Percentiles rank a stretch among this genome's conserved stretches.
Evolutionary conservation across 2,329 filamentous ascomycete species (phyloP).

Genomic region (Diaporthe ampelina): DNA sequence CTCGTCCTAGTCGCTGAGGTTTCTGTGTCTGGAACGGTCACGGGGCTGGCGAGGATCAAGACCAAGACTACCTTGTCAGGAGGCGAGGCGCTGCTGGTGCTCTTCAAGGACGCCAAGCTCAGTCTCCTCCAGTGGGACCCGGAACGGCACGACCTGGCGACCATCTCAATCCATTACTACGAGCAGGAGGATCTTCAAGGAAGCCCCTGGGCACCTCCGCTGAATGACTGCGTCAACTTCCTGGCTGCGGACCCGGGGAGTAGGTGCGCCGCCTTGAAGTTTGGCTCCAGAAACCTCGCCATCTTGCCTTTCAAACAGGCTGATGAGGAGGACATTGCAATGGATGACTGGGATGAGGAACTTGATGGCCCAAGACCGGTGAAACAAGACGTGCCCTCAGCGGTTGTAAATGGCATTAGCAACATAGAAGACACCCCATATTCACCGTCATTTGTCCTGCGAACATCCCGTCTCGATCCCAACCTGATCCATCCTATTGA

Average conservation of each 20-base stretch:
- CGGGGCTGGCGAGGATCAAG: conserved; percentile 84
- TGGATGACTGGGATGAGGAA: conserved; percentile 91
- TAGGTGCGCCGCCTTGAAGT: conserved; percentile 94
- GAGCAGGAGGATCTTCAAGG: conserved; percentile 91
- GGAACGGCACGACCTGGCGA: conserved; percentile 82
- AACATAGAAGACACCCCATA: conserved; percentile 79
- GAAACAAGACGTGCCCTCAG: conserved; percentile 57
- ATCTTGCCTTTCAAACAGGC: conserved; percentile 92
- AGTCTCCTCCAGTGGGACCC: conserved; percentile 96
- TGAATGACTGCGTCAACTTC: conserved; percentile 83
- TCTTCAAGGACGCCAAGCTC: conserved; percentile 91
- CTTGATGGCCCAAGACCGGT: conserved; percentile 76
- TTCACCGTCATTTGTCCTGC: conserved; percentile 91
- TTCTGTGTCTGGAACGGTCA: conserved; percentile 85
- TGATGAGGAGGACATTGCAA: conserved; percentile 84
- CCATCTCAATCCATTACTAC: conserved; percentile 97
- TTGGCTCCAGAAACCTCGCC: conserved; percentile 88
- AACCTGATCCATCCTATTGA: conserved; percentile 90
- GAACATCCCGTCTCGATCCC: conserved; percentile 89
- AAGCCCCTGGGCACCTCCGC: conserved; percentile 83
- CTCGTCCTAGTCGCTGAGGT: conserved; percentile 90
- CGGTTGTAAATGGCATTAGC: conserved; percentile 60
- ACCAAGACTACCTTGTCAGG: conserved; percentile 80
- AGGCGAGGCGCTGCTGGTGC: conserved; percentile 85
- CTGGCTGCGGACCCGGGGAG: conserved; percentile 91